Conservation (phyloP, 176 grass and related monocot species). For the Canna indica region DNA sequence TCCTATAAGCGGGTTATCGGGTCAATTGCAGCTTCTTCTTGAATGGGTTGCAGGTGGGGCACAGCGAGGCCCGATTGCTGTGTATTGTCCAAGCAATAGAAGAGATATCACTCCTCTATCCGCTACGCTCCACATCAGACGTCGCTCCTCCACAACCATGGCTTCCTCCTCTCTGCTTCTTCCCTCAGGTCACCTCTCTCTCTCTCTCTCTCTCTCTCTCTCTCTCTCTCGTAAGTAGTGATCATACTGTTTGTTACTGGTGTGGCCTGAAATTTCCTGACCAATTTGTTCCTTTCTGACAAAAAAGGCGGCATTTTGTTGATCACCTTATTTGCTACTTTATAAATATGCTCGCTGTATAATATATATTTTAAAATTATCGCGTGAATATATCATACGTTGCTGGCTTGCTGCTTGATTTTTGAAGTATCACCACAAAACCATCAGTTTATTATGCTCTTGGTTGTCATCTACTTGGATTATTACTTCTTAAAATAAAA, state of each 20-base stretch:
- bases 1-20: too few relatives aligned
- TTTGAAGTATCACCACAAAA: not conserved
- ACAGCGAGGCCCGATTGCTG: too few relatives aligned
- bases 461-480: not conserved
- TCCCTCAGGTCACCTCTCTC: slow-evolving; percentile 30
- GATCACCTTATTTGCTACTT: not conserved
- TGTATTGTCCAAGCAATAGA: too few relatives aligned
- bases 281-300: not conserved
- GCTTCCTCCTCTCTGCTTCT: slow-evolving; percentile 53
- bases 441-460: not conserved
- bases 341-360: not conserved
- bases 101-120: too few relatives aligned
- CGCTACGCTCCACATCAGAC: too few relatives aligned
- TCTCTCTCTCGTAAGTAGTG: not conserved
- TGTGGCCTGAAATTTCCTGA: not conserved
- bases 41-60: too few relatives aligned
- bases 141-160: slow-evolving; percentile 13
- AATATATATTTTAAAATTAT: not conserved
- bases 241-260: not conserved
- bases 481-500: not conserved
- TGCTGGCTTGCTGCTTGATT: not conserved
- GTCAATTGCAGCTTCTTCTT: too few relatives aligned
- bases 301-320: not conserved
- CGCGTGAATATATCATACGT: not conserved
- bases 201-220: not conserved